Base-by-base conservation (phyloP, 192 early-diverging fungal species). In the Mortierella alpina region DNA sequence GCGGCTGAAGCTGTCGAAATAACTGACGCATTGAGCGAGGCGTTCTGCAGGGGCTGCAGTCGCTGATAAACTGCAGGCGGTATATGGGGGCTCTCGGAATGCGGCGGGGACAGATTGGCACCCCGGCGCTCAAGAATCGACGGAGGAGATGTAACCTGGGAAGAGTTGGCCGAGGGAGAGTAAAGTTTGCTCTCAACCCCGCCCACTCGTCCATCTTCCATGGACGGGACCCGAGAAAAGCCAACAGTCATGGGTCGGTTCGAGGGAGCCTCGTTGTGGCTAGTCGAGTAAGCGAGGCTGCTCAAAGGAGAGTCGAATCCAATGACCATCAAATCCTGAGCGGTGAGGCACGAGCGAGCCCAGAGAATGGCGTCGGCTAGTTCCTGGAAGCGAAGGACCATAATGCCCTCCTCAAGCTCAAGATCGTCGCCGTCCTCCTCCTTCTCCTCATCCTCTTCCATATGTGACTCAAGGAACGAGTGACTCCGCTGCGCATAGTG, bases 121-220 rank as follows among this genome's bases (percentile, higher is more conserved):
- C 76, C 76, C 7, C 76, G 68, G 17, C 76, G 76, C 47, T 79
- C 76, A 9, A 79, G 59, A 13, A 79, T 71, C 44, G 76, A 66
- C 4, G 68, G 66, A 7, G 72, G 51, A 0, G 64, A 67, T 7
- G 65, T 17, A 46, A 44, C 4, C 39, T 61, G 8, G 17, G 12
- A 17, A 39, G 45, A 7, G 59, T n/a, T 44, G 20, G 40, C 31
- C 0, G 22, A 49, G 15, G 44, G 39, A 18, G 60, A 57, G 2
- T 31, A 48, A 8, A 63, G 20, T 14, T 61, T 44, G 8, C 22
- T 53, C 17, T 44, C 59, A 31, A 7, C 12, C 15, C 52, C 14
- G 17, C 42, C 56, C 51, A 9, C 15, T 12, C 13, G 23, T 22
- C 6, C 39, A 1, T 57, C 74, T 0, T 79, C 76, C 58, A 71